Evolutionary conservation across 169 alveolate genomes (phyloP).

Genomic region (Eimeria maxima): DNA sequence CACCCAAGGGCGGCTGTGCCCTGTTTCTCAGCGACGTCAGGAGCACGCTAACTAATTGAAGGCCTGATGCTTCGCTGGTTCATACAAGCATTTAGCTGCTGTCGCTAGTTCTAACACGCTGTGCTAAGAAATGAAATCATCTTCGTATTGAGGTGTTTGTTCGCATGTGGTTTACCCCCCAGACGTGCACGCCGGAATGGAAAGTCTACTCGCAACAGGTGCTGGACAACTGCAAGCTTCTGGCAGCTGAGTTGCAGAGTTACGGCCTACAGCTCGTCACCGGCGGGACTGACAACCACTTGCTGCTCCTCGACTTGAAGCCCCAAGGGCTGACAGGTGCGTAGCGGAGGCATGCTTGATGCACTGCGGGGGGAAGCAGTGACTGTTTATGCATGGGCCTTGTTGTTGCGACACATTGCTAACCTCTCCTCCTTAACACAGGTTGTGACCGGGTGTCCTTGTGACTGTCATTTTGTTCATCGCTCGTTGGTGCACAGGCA

Average conservation of each 20-base stretch:
- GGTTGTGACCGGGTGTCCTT: too few relatives aligned
- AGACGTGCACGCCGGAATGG: constrained; percentile 84
- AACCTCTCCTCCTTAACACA: too few relatives aligned
- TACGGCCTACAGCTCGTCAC: constrained; percentile 85
- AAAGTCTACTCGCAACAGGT: constrained; percentile 75
- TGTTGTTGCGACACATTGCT: too few relatives aligned
- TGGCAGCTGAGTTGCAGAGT: constrained; percentile 59
- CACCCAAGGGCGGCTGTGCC: not conserved
- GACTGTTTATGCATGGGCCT: not conserved
- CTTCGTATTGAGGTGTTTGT: not conserved
- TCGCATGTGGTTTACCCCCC: not conserved
- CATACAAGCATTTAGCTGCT: not conserved
- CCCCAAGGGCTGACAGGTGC: constrained; percentile 92
- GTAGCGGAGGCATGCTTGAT: not conserved
- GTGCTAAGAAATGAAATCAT: not conserved
- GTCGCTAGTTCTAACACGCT: not conserved
- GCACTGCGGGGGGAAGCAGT: not conserved
- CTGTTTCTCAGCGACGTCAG: not conserved
- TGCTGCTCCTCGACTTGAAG: constrained; percentile 92
- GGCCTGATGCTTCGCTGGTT: not conserved
- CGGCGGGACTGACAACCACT: constrained; percentile 97
- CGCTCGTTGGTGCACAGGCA: not conserved
- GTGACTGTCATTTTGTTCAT: too few relatives aligned
- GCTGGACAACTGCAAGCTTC: constrained; percentile 63
- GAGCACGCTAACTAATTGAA: not conserved